Base-by-base conservation (phyloP, 1,284 basidiomycete species). In the Ganoderma resinaceum region DNA sequence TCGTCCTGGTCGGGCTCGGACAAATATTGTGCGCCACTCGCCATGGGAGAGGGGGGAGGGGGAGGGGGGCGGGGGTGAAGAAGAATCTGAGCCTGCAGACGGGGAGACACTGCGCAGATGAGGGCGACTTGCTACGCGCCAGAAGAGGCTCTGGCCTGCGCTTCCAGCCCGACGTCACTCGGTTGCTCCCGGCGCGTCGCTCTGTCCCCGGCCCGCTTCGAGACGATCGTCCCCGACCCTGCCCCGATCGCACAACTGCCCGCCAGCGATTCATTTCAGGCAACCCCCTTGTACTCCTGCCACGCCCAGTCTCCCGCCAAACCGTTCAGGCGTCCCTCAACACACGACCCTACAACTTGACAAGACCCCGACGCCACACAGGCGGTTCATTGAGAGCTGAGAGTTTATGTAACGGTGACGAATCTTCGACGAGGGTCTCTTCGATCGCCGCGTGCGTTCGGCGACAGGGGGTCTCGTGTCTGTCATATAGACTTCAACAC, bases 11-110 rank as follows among this genome's bases (percentile, higher is more conserved):
- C 75, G 16, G 76, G 71, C 38, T 76, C 73, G 23, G 37, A 40
- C 29, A 62, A 40, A 46, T 65, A 67, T 57, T 70, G 63, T 33
- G 65, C 65, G 42, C 71, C 67, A 66, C 63, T 70, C 37, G 71
- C 77, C 81, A 84, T 84, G 64, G 43, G 43, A n/a, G 66, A 65
- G 60, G 66, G 40, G 59, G 66, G 69, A 33, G 20, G 40, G 40
- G 62, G 60, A 62, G 14, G 57, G 42, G 46, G 2, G 23, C 61
- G 53, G 20, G 9, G 61, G 40, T n/a, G 59, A 61, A 43, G 42
- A 58, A 59, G 57, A 67, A 66, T 69, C 67, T 69, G 67, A 66
- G 65, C 67, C 69, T 65, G 69, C 67, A 70, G 72, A 70, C 61
- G 70, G 58, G n/a, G n/a, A 31, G 29, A 42, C 37, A 38, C 37